phyloP scores from a whole-genome alignment of 371 early-diverging fungal species.

The Rhizopus delemar region DNA sequence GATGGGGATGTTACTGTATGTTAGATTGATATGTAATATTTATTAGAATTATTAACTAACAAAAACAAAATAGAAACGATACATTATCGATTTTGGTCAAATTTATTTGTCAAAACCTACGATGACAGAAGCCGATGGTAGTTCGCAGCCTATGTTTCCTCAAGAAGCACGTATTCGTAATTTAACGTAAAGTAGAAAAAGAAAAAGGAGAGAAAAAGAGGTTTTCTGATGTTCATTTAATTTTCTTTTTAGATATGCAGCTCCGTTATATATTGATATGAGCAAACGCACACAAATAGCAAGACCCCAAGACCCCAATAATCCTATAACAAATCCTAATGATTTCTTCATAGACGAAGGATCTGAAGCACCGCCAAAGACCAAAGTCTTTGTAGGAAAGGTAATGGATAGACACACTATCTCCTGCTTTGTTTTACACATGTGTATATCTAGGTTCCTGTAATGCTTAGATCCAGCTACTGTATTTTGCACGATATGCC shows the following conservation, averaged over 20 bases:
- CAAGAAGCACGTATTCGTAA: constrained; percentile 98
- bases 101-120: constrained; percentile 93
- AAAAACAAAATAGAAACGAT: constrained; percentile 67
- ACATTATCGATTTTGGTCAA: constrained; percentile 95
- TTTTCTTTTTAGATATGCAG: constrained; percentile 72
- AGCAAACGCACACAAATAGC: constrained; percentile 72
- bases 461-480: constrained; percentile 95
- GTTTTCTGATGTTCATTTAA: not conserved
- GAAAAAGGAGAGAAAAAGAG: not conserved
- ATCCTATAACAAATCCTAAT: constrained; percentile 60
- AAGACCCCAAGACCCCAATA: constrained; percentile 71
- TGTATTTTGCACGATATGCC: constrained; percentile 84
- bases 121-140: constrained; percentile 93
- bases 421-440: no score
- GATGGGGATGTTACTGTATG: constrained; percentile 75
- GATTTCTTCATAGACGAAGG: constrained; percentile 64
- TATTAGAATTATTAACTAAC: not conserved
- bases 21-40: not conserved
- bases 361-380: constrained; percentile 60
- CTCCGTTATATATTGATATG: constrained; percentile 94
- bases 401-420: constrained; percentile 25
- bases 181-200: constrained; percentile 71
- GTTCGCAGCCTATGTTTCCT: constrained; percentile 83
- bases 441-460: constrained; percentile 69
- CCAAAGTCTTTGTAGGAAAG: constrained; percentile 90